phyloP scores from a whole-genome alignment of 371 early-diverging fungal species.

The Blakeslea trispora region DNA sequence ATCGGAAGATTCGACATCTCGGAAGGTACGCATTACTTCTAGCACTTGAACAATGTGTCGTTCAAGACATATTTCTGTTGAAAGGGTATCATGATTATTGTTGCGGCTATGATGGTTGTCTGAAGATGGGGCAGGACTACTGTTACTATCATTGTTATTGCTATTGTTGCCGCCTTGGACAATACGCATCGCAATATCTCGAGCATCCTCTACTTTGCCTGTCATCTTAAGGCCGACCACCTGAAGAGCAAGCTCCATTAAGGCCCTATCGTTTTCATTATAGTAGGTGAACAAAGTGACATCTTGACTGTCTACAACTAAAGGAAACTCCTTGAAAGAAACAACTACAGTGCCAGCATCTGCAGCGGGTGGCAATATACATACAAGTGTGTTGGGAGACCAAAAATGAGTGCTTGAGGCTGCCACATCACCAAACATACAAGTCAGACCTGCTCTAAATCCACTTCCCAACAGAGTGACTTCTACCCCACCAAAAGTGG shows the following conservation, averaged over 20 bases:
- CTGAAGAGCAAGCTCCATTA: conserved; percentile 82
- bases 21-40: conserved; percentile 43
- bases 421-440: conserved; percentile 74
- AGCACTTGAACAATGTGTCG: conserved; percentile 46
- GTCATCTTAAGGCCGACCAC: conserved; percentile 82
- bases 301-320: conserved; percentile 49
- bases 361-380: conserved; percentile 74
- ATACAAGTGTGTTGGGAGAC: conserved; percentile 74
- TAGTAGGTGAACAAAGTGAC: conserved; percentile 65
- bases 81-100: conserved; percentile 16
- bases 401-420: conserved; percentile 69
- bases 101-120: conserved; percentile 22
- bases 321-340: conserved; percentile 54
- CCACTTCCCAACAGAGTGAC: conserved; percentile 77
- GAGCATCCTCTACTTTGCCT: conserved; percentile 69
- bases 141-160: conserved; percentile 16
- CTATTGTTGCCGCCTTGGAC: conserved; percentile 56
- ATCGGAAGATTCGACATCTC: conserved; percentile 35
- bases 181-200: conserved; percentile 71
- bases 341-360: conserved; percentile 78
- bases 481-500: conserved; percentile 78
- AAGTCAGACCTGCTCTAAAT: conserved; percentile 69
- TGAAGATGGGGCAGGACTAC: not conserved
- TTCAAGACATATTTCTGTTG: conserved; percentile 24
- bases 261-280: conserved; percentile 75